Conservation (phyloP, 2,329 filamentous ascomycete species). For the Calonectria fujianensis region DNA sequence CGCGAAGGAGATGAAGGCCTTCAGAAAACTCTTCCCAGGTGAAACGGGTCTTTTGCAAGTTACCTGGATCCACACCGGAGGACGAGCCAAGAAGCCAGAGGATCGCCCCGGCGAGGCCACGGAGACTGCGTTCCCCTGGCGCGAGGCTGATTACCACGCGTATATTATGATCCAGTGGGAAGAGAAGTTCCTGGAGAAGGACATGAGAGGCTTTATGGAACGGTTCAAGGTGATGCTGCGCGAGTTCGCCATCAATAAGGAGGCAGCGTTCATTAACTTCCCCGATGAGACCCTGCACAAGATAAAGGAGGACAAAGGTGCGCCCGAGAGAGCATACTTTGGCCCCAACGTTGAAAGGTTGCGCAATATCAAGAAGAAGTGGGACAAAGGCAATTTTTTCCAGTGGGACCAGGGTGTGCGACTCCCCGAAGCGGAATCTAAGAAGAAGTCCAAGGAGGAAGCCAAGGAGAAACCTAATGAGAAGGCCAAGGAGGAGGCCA, state of each 20-base stretch:
- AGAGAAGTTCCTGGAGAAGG: conserved; percentile 2
- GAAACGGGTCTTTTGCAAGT: not conserved
- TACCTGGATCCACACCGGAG: not conserved
- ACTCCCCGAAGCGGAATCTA: not conserved
- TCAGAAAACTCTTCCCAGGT: not conserved
- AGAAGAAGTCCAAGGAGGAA: not conserved
- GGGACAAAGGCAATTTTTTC: not conserved
- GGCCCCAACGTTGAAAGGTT: not conserved
- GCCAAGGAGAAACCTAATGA: too few species aligned
- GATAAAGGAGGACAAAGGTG: too few species aligned
- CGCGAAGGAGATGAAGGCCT: not conserved
- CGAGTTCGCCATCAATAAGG: not conserved
- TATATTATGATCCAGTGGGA: conserved; percentile 13
- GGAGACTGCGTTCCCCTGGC: not conserved
- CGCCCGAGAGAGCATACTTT: not conserved
- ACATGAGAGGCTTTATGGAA: not conserved
- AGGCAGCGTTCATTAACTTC: not conserved
- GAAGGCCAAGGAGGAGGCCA: too few species aligned
- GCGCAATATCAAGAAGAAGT: not conserved
- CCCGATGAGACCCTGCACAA: not conserved
- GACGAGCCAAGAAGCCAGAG: not conserved
- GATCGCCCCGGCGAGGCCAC: not conserved
- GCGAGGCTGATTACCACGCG: not conserved
- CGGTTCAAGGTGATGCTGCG: not conserved
- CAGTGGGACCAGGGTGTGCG: not conserved